Evolutionary conservation across 2,329 filamentous ascomycete genomes (phyloP).

Genomic region (Diaporthe caulivora): DNA sequence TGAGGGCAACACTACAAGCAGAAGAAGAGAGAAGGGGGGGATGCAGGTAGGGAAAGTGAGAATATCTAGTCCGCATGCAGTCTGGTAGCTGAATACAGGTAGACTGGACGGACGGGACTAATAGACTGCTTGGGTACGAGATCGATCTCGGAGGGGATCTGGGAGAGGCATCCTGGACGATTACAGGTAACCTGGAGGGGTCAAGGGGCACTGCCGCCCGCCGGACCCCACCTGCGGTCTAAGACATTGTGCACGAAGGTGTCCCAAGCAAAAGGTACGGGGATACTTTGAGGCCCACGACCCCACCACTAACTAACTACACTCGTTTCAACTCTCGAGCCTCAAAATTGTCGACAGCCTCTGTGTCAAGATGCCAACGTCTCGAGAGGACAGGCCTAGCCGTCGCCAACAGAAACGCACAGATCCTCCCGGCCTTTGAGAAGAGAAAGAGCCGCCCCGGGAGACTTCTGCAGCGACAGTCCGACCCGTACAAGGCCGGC

Average conservation of each 20-base stretch:
- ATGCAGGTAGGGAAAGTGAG: not conserved
- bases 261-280: not conserved
- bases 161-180: constrained; percentile 15
- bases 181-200: not conserved
- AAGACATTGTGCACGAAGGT: not conserved
- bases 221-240: constrained; percentile 15
- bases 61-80: constrained; percentile 17
- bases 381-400: not conserved
- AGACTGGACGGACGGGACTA: constrained; percentile 6
- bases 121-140: not conserved
- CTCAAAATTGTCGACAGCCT: not conserved
- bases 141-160: constrained; percentile 26
- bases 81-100: constrained; percentile 6
- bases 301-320: not conserved
- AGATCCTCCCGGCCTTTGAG: not conserved
- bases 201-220: constrained; percentile 27
- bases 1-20: not conserved
- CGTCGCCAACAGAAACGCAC: not conserved
- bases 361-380: no score
- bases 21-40: not conserved
- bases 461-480: not conserved
- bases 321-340: not conserved
- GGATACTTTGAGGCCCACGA: not conserved
- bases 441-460: no score
- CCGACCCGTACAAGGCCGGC: not conserved